Base-by-base conservation (phyloP, 257 asterid species). In the Eucommia ulmoides region DNA sequence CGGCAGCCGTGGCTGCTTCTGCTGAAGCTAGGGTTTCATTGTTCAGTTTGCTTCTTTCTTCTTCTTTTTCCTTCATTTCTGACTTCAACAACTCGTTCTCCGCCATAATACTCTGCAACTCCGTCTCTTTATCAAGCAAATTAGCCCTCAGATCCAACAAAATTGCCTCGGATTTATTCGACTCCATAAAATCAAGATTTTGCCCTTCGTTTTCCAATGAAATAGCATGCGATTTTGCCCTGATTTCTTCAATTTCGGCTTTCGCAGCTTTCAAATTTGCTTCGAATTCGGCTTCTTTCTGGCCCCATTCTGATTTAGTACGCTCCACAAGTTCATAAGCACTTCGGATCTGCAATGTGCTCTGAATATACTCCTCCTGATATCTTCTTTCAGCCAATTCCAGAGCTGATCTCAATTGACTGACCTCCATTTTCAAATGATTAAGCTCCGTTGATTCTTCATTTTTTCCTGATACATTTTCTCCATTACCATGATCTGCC, bases 21-120 rank as follows among this genome's bases (percentile, higher is more conserved):
- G 66, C 71, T 16, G 49, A 55, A 45, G 68, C 92, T 33, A 68
- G 19, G 14, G 83, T 75, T 45, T 78, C 81, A 3, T 73, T 60
- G 0, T 49, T 75, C 33, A 56, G 50, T 65, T 62, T 70, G 58
- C 33, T 59, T 50, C 58, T 51, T 33, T 74, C 81, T 0, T 15
- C 14, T 33, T 82, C 88, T 51, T 61, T 55, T 17, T 74, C 69
- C 62, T 22, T 21, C 47, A 76, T 75, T 56, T 78, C 93, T 3
- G 67, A 67, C 74, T 81, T 81, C 54, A 85, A 78, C 54, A 6
- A n/a, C n/a, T n/a, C n/a, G n/a, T n/a, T n/a, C n/a, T n/a, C n/a
- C n/a, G n/a, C n/a, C n/a, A n/a, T n/a, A n/a, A n/a, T n/a, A n/a
- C n/a, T n/a, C n/a, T n/a, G n/a, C n/a, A n/a, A 20, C 56, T 63